phyloP scores from a whole-genome alignment of 305 asterid species.

The Fraxinus velutina region DNA sequence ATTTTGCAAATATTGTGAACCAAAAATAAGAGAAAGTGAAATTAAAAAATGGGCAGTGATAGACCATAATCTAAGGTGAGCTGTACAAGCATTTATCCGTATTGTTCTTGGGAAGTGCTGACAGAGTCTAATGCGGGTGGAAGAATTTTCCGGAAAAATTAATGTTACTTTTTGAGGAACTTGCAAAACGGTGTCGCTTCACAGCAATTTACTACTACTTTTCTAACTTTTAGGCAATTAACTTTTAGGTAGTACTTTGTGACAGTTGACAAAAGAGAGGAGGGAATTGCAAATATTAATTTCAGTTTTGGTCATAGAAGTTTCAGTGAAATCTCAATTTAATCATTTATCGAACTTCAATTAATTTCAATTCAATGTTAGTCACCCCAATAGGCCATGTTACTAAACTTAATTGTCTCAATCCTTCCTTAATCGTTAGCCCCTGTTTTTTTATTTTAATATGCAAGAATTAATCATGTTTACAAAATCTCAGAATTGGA shows the following conservation, averaged over 20 bases:
- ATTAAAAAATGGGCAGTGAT: neutral
- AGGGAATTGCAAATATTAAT: neutral
- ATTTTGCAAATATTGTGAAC: neutral
- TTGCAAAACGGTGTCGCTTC: no score
- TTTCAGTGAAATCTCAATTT: neutral
- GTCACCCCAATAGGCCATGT: neutral
- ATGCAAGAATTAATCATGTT: neutral
- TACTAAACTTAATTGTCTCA: neutral
- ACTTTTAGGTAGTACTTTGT: neutral
- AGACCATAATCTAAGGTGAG: neutral
- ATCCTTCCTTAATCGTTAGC: neutral
- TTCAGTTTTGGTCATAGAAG: neutral
- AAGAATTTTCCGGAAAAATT: neutral
- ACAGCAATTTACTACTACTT: no score
- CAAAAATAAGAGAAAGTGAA: neutral
- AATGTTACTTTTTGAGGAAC: neutral
- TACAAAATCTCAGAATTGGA: neutral
- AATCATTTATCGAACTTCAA: neutral
- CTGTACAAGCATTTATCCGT: neutral
- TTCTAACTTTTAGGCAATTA: no score
- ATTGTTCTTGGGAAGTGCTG: neutral
- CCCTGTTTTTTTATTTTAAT: no score
- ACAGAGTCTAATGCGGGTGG: neutral
- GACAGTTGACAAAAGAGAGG: neutral
- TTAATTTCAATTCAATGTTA: neutral